These are phyloP conservation scores for Pleurozium schreberi DNA, from an alignment of 225 moss, liverwort and hornwort species.

Conservation along the genomic window DNA sequence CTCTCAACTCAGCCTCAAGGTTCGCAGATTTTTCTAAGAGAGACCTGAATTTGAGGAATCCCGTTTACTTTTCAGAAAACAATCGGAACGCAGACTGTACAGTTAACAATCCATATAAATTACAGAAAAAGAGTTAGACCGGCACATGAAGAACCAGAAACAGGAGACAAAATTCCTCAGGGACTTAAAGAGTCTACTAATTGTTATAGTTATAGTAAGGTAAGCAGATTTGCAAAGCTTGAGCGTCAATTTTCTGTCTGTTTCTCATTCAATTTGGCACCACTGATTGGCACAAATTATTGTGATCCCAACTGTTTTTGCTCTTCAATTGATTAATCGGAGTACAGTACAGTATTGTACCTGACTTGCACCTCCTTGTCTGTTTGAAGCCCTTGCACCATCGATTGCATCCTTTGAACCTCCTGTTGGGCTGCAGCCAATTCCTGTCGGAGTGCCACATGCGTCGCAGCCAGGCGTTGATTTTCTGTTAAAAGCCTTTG, in stretches of 20 bases:
- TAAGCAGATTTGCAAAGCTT: background rate
- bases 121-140: background rate
- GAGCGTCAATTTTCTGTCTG: background rate
- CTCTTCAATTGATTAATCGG: too few species aligned
- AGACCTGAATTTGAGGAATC: conserved; percentile 15
- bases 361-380: conserved; percentile 81
- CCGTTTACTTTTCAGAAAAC: background rate
- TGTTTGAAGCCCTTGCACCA: conserved; percentile 56
- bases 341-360: background rate
- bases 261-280: background rate
- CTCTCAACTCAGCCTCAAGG: conserved; percentile 66
- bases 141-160: too few species aligned
- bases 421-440: conserved; percentile 76
- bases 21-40: conserved; percentile 65
- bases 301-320: background rate
- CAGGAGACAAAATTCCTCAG: background rate
- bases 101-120: background rate
- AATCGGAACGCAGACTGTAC: background rate
- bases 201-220: background rate
- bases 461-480: conserved; percentile 73
- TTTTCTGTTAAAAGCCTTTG: conserved; percentile 74
- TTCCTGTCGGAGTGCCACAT: conserved; percentile 79
- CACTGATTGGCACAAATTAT: background rate
- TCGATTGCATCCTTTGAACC: conserved; percentile 55
- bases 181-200: too few species aligned